A percentile compares a stretch with the other conserved stretches of the same genome.
Conservation (phyloP, 1,284 basidiomycete genomes). For the Leccinum subspadiceum region DNA sequence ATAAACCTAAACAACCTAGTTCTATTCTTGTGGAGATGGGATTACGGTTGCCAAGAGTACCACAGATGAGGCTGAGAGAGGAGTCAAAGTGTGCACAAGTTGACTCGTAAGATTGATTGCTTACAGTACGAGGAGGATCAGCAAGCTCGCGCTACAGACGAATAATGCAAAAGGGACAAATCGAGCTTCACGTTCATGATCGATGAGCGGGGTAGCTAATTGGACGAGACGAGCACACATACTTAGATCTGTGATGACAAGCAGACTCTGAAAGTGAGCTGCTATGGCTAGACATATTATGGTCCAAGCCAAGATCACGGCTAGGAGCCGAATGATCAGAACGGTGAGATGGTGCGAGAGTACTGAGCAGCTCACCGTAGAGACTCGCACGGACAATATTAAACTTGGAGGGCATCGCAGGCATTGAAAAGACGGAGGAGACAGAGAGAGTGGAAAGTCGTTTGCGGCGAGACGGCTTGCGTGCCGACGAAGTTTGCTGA, state of each 20-base stretch:
- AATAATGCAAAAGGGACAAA: constrained; percentile 83
- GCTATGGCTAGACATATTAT: constrained; percentile 74
- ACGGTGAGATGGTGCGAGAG: not conserved
- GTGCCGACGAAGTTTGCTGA: constrained; percentile 20
- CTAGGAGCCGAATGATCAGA: constrained; percentile 35
- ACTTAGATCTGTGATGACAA: constrained; percentile 77
- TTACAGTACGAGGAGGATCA: constrained; percentile 66
- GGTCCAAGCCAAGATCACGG: constrained; percentile 65
- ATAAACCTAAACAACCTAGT: constrained; percentile 63
- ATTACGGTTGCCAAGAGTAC: constrained; percentile 61
- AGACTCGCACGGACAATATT: constrained; percentile 61
- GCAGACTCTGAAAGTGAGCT: constrained; percentile 66
- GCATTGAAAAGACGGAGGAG: constrained; percentile 27
- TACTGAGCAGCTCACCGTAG: constrained; percentile 47
- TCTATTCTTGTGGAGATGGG: constrained; percentile 78
- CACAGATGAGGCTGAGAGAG: constrained; percentile 54
- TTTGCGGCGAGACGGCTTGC: constrained; percentile 40
- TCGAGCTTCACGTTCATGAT: constrained; percentile 49
- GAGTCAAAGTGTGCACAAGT: constrained; percentile 5
- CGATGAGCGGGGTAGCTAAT: constrained; percentile 4
- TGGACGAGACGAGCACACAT: constrained; percentile 30
- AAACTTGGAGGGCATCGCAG: constrained; percentile 53
- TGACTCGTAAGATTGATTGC: constrained; percentile 24
- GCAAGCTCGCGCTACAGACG: constrained; percentile 64
- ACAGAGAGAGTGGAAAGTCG: constrained; percentile 31